Conservation (phyloP, 1,284 basidiomycete species). For the Trametes hirsuta region DNA sequence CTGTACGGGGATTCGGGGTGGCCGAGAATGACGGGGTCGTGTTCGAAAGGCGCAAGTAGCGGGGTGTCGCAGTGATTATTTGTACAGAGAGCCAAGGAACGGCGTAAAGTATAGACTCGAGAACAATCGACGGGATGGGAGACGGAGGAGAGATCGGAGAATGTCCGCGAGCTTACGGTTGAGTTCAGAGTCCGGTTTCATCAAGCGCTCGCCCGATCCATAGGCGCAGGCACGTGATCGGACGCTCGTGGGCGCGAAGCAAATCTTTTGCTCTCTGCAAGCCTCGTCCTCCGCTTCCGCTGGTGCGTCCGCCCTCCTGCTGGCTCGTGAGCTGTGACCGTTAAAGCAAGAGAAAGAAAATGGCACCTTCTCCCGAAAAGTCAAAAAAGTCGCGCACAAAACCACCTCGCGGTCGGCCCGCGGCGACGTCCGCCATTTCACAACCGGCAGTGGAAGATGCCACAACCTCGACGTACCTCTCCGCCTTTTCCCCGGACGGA, state of each 20-base stretch:
- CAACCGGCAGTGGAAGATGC: conserved; percentile 59
- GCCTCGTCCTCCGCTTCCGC: conserved; percentile 10
- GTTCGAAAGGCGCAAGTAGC: neutral
- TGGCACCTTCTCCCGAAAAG: conserved; percentile 45
- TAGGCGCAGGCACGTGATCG: conserved; percentile 10
- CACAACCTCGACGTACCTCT: conserved; percentile 48
- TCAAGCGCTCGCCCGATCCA: conserved; percentile 1
- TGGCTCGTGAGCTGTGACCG: neutral
- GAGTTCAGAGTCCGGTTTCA: conserved; percentile 1
- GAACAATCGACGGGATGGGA: neutral
- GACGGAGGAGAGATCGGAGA: neutral
- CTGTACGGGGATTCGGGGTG: neutral
- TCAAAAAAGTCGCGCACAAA: conserved; percentile 58
- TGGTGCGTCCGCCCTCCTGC: conserved; percentile 10
- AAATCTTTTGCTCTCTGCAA: conserved; percentile 23
- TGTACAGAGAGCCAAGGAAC: neutral
- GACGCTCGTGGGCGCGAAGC: conserved; percentile 16
- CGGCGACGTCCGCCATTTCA: conserved; percentile 60
- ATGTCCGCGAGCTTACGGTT: conserved; percentile 6
- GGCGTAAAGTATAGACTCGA: neutral
- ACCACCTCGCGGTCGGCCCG: conserved; percentile 54
- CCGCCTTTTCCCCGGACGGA: conserved; percentile 65
- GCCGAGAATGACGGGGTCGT: conserved; percentile 6
- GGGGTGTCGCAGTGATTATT: neutral
- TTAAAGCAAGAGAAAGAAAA: conserved; percentile 18